Evolutionary conservation across 2,329 filamentous ascomycete species (phyloP).

Genomic region (Scedosporium aurantiacum): DNA sequence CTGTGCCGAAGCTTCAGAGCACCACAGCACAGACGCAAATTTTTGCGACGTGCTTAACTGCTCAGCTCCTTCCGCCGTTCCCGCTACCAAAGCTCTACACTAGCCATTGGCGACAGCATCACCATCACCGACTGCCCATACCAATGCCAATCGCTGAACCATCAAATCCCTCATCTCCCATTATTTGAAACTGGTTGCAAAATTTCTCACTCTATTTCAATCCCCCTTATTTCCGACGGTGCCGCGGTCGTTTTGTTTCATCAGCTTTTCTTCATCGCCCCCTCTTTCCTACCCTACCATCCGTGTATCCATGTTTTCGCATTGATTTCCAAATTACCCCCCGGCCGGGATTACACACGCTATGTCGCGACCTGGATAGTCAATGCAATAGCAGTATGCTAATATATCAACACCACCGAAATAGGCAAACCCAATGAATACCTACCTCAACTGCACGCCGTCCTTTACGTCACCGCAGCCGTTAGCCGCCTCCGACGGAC

Average conservation of each 20-base stretch:
- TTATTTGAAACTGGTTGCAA: neutral
- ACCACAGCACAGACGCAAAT: neutral
- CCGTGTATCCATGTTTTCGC: conserved; percentile 17
- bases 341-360: conserved; percentile 21
- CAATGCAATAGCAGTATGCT: conserved; percentile 19
- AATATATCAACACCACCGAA: conserved; percentile 29
- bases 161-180: neutral
- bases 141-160: neutral
- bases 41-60: neutral
- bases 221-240: neutral
- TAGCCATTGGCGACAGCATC: neutral
- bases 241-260: conserved; percentile 6
- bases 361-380: conserved; percentile 8
- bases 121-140: neutral
- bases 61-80: neutral
- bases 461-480: conserved; percentile 88
- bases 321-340: conserved; percentile 22
- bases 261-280: conserved; percentile 6
- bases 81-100: neutral
- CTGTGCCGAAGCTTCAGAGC: neutral
- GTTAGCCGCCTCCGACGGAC: conserved; percentile 75
- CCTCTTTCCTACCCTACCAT: conserved; percentile 5
- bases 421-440: conserved; percentile 89
- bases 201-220: neutral
- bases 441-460: conserved; percentile 83